A percentile compares a stretch with the other conserved stretches of the same genome.
Conservation (phyloP, 371 early-diverging fungal genomes). For the Rhizopus delemar region DNA sequence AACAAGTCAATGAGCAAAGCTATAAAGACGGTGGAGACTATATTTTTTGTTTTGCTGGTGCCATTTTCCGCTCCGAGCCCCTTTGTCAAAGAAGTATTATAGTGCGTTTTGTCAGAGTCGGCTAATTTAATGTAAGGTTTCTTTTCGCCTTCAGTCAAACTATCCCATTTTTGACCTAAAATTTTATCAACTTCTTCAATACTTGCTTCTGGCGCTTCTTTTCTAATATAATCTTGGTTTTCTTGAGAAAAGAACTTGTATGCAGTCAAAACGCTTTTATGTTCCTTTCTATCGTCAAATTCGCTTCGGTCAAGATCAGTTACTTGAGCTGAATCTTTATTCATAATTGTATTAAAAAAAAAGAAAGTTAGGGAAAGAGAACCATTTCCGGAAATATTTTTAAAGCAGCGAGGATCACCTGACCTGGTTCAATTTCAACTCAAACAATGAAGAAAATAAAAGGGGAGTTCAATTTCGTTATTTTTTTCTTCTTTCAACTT, state of each 20-base stretch:
- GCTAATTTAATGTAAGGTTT: background rate
- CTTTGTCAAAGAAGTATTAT: too few species aligned
- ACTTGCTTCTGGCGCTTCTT: background rate
- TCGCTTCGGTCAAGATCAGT: background rate
- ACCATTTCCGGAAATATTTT: background rate
- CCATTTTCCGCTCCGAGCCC: too few species aligned
- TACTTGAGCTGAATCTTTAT: too few species aligned
- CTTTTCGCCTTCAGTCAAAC: background rate
- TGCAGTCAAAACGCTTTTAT: too few species aligned
- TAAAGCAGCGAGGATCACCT: conserved; percentile 6
- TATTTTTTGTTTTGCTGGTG: background rate
- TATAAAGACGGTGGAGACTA: conserved; percentile 56
- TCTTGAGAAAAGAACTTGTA: background rate
- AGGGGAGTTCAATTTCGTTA: background rate
- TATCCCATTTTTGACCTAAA: background rate
- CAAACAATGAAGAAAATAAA: background rate
- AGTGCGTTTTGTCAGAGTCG: background rate
- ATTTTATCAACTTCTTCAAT: background rate
- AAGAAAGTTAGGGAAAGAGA: background rate
- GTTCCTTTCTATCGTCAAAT: too few species aligned
- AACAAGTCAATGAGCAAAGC: conserved; percentile 91
- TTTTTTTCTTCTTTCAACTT: conserved; percentile 1
- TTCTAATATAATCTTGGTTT: background rate
- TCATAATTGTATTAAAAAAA: background rate
- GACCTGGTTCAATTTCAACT: background rate